Base-by-base conservation (phyloP, 108 stramenopile genomes). In the Pseudonitzschia pungens region DNA sequence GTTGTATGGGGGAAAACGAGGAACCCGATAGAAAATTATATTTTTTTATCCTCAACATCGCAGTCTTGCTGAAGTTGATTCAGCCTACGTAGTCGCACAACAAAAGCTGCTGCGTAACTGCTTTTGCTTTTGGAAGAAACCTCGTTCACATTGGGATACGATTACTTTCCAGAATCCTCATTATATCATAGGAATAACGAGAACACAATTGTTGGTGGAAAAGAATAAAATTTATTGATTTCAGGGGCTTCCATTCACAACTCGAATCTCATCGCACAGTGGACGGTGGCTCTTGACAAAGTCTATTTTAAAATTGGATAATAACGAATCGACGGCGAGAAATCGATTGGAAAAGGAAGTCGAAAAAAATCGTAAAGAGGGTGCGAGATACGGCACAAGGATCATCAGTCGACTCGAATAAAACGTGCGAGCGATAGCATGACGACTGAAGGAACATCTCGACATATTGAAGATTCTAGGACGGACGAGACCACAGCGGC, bases 221-320 rank as follows among this genome's bases (percentile, higher is more conserved):
- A 26, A 3, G 5, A 55, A 2, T 12, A 21, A 55, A 55, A 55
- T 48, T 10, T 26, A 24, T 55, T 55, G 4, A 20, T 24, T n/a
- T 55, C 2, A 22, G 54, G 54, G 26, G 54, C 54, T 55, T 55
- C 54, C 54, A 24, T 55, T 55, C 54, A 55, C 54, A 12, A 24
- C 54, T 55, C 54, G 54, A 55, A 55, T 20, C 18, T 48, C 24
- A 55, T 55, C 54, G 54, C 54, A 24, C 2, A 24, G 54, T 55
- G 54, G 22, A 55, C 54, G 54, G 54, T 55, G 54, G 54, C 54
- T 55, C 54, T 55, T 55, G 20, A 55, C 9, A 20, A 55, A 21
- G 24, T 26, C 26, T 55, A 9, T 48, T 14, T 12, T n/a, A n/a
- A n/a, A n/a, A 48, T 48, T 48, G 45, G 45, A 24, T 55, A 55